These are phyloP conservation scores for Ogataea dorogensis DNA, from an alignment of 805 yeast genomes.

Conservation along the genomic window DNA sequence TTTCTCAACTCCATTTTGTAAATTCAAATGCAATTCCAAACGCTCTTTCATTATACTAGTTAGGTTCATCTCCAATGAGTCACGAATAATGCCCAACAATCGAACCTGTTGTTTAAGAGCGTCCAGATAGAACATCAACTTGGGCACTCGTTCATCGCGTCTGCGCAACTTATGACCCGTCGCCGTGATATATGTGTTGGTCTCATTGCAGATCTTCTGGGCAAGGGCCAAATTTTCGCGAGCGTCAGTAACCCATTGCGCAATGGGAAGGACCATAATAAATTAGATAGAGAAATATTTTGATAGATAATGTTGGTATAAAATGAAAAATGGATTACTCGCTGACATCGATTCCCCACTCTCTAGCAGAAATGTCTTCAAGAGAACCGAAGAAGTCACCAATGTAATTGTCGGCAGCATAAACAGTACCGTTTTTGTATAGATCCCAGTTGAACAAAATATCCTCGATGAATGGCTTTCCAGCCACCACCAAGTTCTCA, in stretches of 20 bases:
- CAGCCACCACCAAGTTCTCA: constrained; percentile 52
- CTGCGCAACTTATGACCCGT: constrained; percentile 38
- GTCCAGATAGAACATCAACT: constrained; percentile 42
- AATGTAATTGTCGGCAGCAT: constrained; percentile 50
- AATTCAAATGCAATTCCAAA: constrained; percentile 21
- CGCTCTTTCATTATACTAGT: constrained; percentile 25
- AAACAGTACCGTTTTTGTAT: constrained; percentile 30
- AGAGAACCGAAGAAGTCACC: constrained; percentile 62
- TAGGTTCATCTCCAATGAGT: constrained; percentile 31
- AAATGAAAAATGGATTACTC: constrained; percentile 1
- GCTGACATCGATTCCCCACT: constrained; percentile 21
- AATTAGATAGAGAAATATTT: background rate
- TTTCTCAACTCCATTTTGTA: constrained; percentile 32
- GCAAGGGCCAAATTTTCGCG: constrained; percentile 47
- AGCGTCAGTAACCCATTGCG: constrained; percentile 46
- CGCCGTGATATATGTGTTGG: constrained; percentile 40
- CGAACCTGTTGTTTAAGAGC: constrained; percentile 49
- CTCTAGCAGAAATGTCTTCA: constrained; percentile 36
- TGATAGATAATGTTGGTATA: background rate
- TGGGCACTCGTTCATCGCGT: constrained; percentile 43
- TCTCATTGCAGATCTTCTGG: constrained; percentile 49
- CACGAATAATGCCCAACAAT: constrained; percentile 36
- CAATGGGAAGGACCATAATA: constrained; percentile 11
- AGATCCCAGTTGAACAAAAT: constrained; percentile 48
- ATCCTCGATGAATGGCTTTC: constrained; percentile 53